Evolutionary conservation across 2,329 filamentous ascomycete species (phyloP).

Genomic region (Gyromitra esculenta): DNA sequence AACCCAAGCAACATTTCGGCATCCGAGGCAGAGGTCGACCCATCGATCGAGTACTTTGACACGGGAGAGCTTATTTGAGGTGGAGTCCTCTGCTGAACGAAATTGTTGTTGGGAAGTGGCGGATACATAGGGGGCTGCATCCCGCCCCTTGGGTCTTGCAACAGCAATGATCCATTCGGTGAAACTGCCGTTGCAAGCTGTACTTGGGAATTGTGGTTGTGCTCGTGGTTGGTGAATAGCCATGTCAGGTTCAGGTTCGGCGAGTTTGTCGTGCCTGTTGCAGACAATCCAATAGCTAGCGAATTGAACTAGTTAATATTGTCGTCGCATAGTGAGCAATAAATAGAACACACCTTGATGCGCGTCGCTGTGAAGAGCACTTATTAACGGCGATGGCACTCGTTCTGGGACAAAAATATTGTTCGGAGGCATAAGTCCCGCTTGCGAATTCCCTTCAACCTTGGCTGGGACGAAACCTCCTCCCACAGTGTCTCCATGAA

Average conservation of each 20-base stretch:
- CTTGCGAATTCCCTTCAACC: conserved; percentile 28
- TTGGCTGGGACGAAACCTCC: conserved; percentile 27
- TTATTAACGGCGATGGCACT: conserved; percentile 30
- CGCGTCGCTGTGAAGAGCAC: conserved; percentile 28
- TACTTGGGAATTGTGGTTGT: conserved; percentile 59
- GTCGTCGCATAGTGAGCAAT: conserved; percentile 49
- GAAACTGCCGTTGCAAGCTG: conserved; percentile 54
- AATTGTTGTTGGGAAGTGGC: conserved; percentile 29
- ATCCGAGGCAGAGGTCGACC: conserved; percentile 38
- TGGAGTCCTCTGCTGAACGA: conserved; percentile 21
- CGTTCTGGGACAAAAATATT: conserved; percentile 34
- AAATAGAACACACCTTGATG: conserved; percentile 56
- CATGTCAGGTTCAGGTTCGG: conserved; percentile 84
- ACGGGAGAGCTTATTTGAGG: conserved; percentile 21
- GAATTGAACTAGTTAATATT: conserved; percentile 61
- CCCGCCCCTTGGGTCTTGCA: conserved; percentile 28
- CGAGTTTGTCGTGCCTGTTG: conserved; percentile 88
- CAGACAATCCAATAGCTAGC: conserved; percentile 79
- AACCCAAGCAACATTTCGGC: conserved; percentile 48
- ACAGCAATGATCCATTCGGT: conserved; percentile 21
- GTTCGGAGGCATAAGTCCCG: conserved; percentile 10
- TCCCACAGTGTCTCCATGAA: conserved; percentile 24
- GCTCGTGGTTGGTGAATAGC: conserved; percentile 71
- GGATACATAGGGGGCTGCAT: conserved; percentile 40
- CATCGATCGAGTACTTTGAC: conserved; percentile 39